Conservation (phyloP, 2,329 filamentous ascomycete species). For the Gremmenia infestans region DNA sequence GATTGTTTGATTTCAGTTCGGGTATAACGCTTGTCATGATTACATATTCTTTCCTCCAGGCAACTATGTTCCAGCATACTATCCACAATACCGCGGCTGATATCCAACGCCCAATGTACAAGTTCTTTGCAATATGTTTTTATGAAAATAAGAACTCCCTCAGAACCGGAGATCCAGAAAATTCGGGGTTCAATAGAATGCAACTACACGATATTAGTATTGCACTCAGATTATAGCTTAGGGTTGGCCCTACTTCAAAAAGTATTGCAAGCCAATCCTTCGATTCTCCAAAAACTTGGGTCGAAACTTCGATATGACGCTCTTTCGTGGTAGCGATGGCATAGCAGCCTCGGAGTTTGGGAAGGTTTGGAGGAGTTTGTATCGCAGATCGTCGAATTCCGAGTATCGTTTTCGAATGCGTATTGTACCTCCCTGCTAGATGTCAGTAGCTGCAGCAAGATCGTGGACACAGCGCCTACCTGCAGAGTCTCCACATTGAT, state of each 20-base stretch:
- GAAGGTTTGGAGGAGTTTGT: constrained; percentile 71
- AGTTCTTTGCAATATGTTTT: constrained; percentile 8
- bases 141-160: constrained; percentile 69
- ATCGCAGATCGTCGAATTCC: constrained; percentile 81
- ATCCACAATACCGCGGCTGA: not conserved
- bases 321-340: constrained; percentile 87
- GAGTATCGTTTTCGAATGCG: constrained; percentile 74
- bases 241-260: constrained; percentile 68
- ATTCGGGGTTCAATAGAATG: constrained; percentile 87
- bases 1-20: not conserved
- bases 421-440: constrained; percentile 52
- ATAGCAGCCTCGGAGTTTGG: constrained; percentile 80
- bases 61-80: not conserved
- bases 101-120: not conserved
- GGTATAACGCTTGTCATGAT: constrained; percentile 7
- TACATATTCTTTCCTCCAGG: not conserved
- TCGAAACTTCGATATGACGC: constrained; percentile 79
- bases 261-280: constrained; percentile 80
- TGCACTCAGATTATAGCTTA: constrained; percentile 1
- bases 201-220: constrained; percentile 52
- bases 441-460: constrained; percentile 7
- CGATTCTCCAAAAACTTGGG: constrained; percentile 82
- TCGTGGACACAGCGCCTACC: constrained; percentile 44
- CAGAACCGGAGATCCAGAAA: constrained; percentile 82
- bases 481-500: constrained; percentile 81